Base-by-base conservation (phyloP, 2,329 filamentous ascomycete genomes). In the Fusarium buxicola region DNA sequence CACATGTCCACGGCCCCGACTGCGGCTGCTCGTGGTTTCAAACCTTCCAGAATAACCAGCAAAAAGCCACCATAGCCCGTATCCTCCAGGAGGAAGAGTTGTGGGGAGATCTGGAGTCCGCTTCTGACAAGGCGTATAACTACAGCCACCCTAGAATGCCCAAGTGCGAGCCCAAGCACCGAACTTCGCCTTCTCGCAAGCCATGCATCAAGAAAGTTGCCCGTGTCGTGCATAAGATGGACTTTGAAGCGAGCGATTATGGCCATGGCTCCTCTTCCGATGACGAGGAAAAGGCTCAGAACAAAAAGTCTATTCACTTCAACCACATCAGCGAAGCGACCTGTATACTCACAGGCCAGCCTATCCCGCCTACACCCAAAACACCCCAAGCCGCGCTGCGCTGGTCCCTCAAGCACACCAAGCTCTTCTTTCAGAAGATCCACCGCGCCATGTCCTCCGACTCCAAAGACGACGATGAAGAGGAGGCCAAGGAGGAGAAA, bases 131-230 rank as follows among this genome's bases (percentile, higher is more conserved):
- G 15, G 7, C 8, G 7, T 47, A 30, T 11, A 27, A 39, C 34
- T 30, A 31, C 13, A 38, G 13, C 16, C 10, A 6, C 9, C 34
- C 50, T 8, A 16, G 15, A n/a, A 8, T 39, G 8, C 3, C 32
- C 12, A 32, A 40, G 9, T 21, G 11, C 12, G 8, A 18, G 28
- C 55, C 55, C 5, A 34, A 49, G 4, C 58, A 60, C 15, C 13
- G 16, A 9, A 45, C 28, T 3, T 10, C 35, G 8, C 10, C 2
- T 2, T 43, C 49, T 1, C 7, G 2, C 5, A 60, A 34, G 34
- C n/a, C 58, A 10, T 60, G 48, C 21, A 25, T 60, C 13, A 60
- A 30, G 10, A 16, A 27, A 15, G 3, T n/a, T 6, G n/a, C 38
- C 4, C 5, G 4, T 8, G 9, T 24, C 12, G 27, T 12, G 3